Percentiles rank a stretch among this genome's conserved stretches.
phyloP scores from a whole-genome alignment of 306 rosid genomes.

The Gillenia trifoliata region DNA sequence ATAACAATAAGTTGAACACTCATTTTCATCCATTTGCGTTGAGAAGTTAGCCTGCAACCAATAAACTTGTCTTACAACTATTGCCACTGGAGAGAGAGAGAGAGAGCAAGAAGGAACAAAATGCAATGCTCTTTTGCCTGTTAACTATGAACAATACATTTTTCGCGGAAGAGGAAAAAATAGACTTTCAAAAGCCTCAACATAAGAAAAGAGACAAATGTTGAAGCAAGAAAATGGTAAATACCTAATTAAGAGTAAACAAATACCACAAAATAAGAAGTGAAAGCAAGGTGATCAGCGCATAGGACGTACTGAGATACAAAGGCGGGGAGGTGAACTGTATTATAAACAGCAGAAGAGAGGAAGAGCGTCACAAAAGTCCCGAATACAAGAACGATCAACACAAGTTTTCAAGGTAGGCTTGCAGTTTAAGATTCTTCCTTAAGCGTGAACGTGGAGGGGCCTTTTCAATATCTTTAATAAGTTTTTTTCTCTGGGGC shows the following conservation, averaged over 20 bases:
- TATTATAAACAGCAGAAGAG: conserved; percentile 59
- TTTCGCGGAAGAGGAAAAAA: background rate
- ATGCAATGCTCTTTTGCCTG: background rate
- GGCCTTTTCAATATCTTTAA: conserved; percentile 56
- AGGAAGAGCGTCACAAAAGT: conserved; percentile 60
- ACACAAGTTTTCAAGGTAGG: conserved; percentile 57
- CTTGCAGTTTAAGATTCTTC: conserved; percentile 49
- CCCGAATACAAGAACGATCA: conserved; percentile 56
- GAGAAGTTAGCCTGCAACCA: conserved; percentile 39
- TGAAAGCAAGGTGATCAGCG: conserved; percentile 6
- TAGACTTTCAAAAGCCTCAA: background rate
- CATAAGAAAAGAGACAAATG: no score
- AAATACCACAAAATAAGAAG: background rate
- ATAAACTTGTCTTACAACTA: background rate
- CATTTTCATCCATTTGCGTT: conserved; percentile 30
- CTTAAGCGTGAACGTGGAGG: conserved; percentile 25
- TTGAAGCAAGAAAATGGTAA: no score
- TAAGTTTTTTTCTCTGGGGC: conserved; percentile 56
- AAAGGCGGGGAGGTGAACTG: conserved; percentile 47
- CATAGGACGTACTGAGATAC: conserved; percentile 44
- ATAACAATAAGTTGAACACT: no score
- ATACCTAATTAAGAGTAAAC: background rate
- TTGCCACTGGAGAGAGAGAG: background rate
- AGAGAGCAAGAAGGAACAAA: background rate
- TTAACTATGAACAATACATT: background rate